A percentile compares a stretch with the other conserved stretches of the same genome.
These are phyloP conservation scores for Mycena pura DNA, from an alignment of 768 basidiomycete genomes.

Conservation along the genomic window DNA sequence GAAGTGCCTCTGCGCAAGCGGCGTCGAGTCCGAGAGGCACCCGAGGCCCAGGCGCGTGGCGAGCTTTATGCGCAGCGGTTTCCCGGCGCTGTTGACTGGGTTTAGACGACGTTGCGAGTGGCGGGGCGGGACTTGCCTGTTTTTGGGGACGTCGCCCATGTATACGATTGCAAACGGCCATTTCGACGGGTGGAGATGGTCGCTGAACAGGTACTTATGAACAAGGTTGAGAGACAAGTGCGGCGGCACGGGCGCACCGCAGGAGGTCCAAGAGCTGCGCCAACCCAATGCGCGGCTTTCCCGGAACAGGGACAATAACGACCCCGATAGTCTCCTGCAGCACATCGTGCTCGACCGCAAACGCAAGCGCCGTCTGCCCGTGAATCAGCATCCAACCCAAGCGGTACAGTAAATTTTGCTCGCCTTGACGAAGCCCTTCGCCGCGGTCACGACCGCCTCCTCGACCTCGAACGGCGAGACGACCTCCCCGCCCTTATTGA, in stretches of 20 bases:
- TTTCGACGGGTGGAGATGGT: conserved; percentile 52
- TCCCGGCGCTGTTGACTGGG: too few species aligned
- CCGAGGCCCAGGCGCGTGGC: conserved; percentile 47
- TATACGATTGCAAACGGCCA: conserved; percentile 55
- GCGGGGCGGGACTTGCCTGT: too few species aligned
- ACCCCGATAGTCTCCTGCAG: conserved; percentile 54
- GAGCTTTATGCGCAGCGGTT: too few species aligned
- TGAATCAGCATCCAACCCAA: too few species aligned
- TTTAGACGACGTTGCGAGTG: too few species aligned
- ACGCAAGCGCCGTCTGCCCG: conserved; percentile 44
- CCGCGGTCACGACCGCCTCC: conserved; percentile 53
- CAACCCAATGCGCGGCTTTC: conserved; percentile 43
- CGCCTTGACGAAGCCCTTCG: conserved; percentile 48
- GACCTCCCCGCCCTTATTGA: conserved; percentile 64
- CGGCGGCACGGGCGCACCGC: conserved; percentile 29
- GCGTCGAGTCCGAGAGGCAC: conserved; percentile 39
- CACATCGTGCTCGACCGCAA: conserved; percentile 51
- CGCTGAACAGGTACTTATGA: conserved; percentile 30
- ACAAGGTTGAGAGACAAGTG: neutral
- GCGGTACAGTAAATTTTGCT: neutral
- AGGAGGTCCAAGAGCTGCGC: conserved; percentile 47
- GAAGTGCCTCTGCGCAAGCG: conserved; percentile 45
- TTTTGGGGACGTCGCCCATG: conserved; percentile 50
- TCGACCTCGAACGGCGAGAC: conserved; percentile 67
- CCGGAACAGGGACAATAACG: conserved; percentile 44